Conservation (phyloP, 1,139 yeast species). For the Yamadazyma diospyri region DNA sequence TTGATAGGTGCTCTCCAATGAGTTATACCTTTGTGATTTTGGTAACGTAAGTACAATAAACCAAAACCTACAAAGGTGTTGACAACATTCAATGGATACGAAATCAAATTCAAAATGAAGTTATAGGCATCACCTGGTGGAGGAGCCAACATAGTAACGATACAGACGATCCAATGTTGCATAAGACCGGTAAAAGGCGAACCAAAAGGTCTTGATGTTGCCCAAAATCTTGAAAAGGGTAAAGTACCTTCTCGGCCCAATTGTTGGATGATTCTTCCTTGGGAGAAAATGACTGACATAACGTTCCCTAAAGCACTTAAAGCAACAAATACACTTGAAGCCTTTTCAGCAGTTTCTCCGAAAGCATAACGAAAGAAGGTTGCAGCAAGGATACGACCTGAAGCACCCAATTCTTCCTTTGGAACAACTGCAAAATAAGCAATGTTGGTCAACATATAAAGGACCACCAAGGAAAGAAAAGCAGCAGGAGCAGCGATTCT, state of each 20-base stretch:
- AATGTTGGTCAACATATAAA: slow-evolving; percentile 61
- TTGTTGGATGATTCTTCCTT: slow-evolving; percentile 48
- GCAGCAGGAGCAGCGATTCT: slow-evolving; percentile 46
- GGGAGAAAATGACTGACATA: slow-evolving; percentile 46
- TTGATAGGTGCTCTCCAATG: slow-evolving; percentile 76
- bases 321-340: slow-evolving; percentile 48
- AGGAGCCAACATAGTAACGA: slow-evolving; percentile 45
- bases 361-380: slow-evolving; percentile 45
- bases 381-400: slow-evolving; percentile 47
- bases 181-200: slow-evolving; percentile 55
- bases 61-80: slow-evolving; percentile 46
- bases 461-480: slow-evolving; percentile 59
- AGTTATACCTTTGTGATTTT: slow-evolving; percentile 46
- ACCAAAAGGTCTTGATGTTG: slow-evolving; percentile 40
- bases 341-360: slow-evolving; percentile 44
- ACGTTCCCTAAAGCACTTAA: slow-evolving; percentile 50
- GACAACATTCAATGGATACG: slow-evolving; percentile 49
- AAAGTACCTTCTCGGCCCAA: slow-evolving; percentile 48
- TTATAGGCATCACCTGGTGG: slow-evolving; percentile 52
- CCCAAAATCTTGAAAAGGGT: slow-evolving; percentile 45
- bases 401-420: slow-evolving; percentile 37
- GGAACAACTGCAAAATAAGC: slow-evolving; percentile 59
- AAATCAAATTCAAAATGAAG: slow-evolving; percentile 45
- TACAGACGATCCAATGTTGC: slow-evolving; percentile 54
- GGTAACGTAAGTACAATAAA: slow-evolving; percentile 40